Percentiles rank a stretch among this genome's conserved stretches.
phyloP scores from a whole-genome alignment of 1,139 yeast genomes.

The Groenewaldozyma auringiensis region DNA sequence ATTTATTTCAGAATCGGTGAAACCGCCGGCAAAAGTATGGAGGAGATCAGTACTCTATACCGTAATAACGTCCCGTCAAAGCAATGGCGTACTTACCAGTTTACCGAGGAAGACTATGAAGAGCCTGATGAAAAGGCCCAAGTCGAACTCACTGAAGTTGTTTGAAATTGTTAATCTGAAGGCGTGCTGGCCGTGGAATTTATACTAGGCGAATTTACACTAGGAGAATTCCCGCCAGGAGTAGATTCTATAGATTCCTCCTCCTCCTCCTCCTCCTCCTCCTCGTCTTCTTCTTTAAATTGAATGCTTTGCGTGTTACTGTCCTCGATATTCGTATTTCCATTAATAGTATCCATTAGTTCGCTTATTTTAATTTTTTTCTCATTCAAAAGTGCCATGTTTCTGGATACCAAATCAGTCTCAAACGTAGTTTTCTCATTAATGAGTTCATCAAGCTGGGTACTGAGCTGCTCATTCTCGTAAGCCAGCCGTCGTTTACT shows the following conservation, averaged over 20 bases:
- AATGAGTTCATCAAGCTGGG: slow-evolving; percentile 12
- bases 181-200: background rate
- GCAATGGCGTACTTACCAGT: background rate
- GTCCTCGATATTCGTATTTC: background rate
- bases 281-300: background rate
- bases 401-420: slow-evolving; percentile 11
- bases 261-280: too few species aligned
- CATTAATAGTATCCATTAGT: slow-evolving; percentile 4
- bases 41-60: slow-evolving; percentile 4
- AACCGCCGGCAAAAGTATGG: slow-evolving; percentile 4
- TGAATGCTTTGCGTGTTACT: background rate
- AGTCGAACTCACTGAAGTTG: too few species aligned
- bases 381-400: slow-evolving; percentile 12
- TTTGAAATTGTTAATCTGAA: too few species aligned
- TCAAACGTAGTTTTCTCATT: slow-evolving; percentile 12
- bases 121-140: background rate
- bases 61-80: background rate
- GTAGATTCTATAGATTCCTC: background rate
- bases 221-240: too few species aligned
- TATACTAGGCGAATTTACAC: too few species aligned
- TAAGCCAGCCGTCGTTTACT: slow-evolving; percentile 4
- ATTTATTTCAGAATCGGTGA: slow-evolving; percentile 8
- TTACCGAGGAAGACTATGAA: background rate
- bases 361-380: slow-evolving; percentile 14
- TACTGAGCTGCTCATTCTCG: slow-evolving; percentile 6